Evolutionary conservation across 331 rosid species (phyloP).

Genomic region (Rosa hybrid): DNA sequence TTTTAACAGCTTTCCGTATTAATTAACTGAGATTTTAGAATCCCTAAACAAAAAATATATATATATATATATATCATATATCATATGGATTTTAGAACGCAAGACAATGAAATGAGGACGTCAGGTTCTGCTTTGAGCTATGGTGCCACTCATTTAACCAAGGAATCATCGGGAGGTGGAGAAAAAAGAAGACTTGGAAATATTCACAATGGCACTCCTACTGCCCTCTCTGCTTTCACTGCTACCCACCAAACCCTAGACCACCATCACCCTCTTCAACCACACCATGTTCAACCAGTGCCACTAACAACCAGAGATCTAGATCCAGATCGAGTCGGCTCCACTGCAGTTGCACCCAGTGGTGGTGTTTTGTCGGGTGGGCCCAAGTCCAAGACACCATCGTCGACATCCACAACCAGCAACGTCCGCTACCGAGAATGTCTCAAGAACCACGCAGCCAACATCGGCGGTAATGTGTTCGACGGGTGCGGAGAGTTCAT

Average conservation of each 20-base stretch:
- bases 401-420: neutral
- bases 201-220: slow-evolving; percentile 22
- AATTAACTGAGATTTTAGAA: neutral
- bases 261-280: slow-evolving; percentile 18
- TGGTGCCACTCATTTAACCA: slow-evolving; percentile 30
- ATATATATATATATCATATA: no score
- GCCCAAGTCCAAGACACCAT: slow-evolving; percentile 4
- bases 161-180: slow-evolving; percentile 32
- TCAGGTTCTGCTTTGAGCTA: slow-evolving; percentile 30
- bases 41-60: neutral
- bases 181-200: slow-evolving; percentile 25
- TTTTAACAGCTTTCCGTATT: slow-evolving; percentile 13
- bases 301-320: slow-evolving; percentile 11
- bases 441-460: slow-evolving; percentile 57
- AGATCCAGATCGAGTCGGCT: slow-evolving; percentile 25
- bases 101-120: slow-evolving; percentile 41
- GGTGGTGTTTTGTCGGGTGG: neutral
- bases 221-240: neutral
- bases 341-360: neutral
- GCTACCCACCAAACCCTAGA: slow-evolving; percentile 36
- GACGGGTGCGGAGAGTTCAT: slow-evolving; percentile 67
- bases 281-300: neutral
- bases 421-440: slow-evolving; percentile 43
- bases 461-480: slow-evolving; percentile 46
- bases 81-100: slow-evolving; percentile 45